Conservation (phyloP, 805 yeast genomes). For the Candida piceae region DNA sequence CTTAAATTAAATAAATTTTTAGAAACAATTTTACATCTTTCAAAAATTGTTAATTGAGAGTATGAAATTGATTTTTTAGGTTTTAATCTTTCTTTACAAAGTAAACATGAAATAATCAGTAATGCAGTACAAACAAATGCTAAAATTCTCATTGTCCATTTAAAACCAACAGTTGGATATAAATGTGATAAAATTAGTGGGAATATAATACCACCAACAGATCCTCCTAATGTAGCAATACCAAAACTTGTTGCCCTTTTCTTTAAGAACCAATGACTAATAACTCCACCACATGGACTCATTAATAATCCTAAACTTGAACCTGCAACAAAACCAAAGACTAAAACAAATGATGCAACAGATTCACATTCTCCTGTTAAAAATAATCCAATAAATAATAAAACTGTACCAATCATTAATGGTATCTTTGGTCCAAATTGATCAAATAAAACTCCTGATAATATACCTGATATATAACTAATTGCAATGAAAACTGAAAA, state of each 20-base stretch:
- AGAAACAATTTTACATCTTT: slow-evolving; percentile 4
- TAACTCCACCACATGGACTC: slow-evolving; percentile 40
- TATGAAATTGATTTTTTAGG: slow-evolving; percentile 9
- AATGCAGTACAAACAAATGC: slow-evolving; percentile 28
- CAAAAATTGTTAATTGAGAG: slow-evolving; percentile 3
- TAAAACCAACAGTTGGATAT: slow-evolving; percentile 46
- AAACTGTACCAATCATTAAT: slow-evolving; percentile 35
- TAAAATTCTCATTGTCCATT: slow-evolving; percentile 54
- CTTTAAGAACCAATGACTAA: slow-evolving; percentile 41
- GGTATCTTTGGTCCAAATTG: slow-evolving; percentile 44
- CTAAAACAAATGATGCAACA: slow-evolving; percentile 36
- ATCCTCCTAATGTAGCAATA: slow-evolving; percentile 46
- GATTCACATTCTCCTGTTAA: slow-evolving; percentile 41
- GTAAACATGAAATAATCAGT: slow-evolving; percentile 23
- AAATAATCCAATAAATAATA: slow-evolving; percentile 46
- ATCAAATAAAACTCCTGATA: slow-evolving; percentile 56
- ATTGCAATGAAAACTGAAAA: slow-evolving; percentile 53
- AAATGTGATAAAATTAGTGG: slow-evolving; percentile 48
- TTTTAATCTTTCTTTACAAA: slow-evolving; percentile 34
- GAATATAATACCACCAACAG: slow-evolving; percentile 59
- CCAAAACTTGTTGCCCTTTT: slow-evolving; percentile 36
- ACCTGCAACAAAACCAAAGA: slow-evolving; percentile 37
- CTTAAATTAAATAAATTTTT: slow-evolving; percentile 11
- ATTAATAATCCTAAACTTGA: slow-evolving; percentile 39
- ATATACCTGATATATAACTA: slow-evolving; percentile 43